A percentile compares a stretch with the other conserved stretches of the same genome.
phyloP scores from a whole-genome alignment of 768 basidiomycete species.

The Kondoa subrosea region DNA sequence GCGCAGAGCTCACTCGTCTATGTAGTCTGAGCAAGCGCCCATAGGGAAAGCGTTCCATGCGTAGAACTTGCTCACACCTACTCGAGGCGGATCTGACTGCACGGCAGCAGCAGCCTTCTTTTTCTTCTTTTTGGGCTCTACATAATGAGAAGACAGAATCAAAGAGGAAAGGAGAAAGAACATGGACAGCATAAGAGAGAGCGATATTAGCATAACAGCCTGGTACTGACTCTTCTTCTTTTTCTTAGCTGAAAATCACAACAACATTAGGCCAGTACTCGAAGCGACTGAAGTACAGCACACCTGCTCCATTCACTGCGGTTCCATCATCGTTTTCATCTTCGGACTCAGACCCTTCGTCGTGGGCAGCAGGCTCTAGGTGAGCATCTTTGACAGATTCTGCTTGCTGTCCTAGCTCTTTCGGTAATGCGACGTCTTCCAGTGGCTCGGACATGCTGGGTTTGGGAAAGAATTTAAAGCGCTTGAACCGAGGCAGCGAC shows the following conservation, averaged over 20 bases:
- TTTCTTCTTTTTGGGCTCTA: conserved; percentile 63
- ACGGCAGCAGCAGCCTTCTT: conserved; percentile 36
- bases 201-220: too few species aligned
- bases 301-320: not conserved
- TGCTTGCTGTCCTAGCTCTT: not conserved
- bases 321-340: not conserved
- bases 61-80: conserved; percentile 77
- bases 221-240: conserved; percentile 26
- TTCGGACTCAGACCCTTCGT: not conserved
- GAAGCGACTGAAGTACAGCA: not conserved
- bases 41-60: conserved; percentile 71
- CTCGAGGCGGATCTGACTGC: conserved; percentile 80
- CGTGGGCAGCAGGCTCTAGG: not conserved
- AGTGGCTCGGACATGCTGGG: not conserved
- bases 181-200: not conserved
- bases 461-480: not conserved
- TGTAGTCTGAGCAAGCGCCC: conserved; percentile 80
- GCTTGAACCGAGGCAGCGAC: too few species aligned
- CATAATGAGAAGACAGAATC: not conserved
- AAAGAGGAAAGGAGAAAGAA: conserved; percentile 13
- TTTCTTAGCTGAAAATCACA: conserved; percentile 10
- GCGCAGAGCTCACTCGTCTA: conserved; percentile 54
- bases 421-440: not conserved
- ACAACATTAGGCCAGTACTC: not conserved
- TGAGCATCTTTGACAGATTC: not conserved